Percentiles rank a stretch among this genome's conserved stretches.
phyloP scores from a whole-genome alignment of 345 rosid genomes.

The Heritiera fomes region DNA sequence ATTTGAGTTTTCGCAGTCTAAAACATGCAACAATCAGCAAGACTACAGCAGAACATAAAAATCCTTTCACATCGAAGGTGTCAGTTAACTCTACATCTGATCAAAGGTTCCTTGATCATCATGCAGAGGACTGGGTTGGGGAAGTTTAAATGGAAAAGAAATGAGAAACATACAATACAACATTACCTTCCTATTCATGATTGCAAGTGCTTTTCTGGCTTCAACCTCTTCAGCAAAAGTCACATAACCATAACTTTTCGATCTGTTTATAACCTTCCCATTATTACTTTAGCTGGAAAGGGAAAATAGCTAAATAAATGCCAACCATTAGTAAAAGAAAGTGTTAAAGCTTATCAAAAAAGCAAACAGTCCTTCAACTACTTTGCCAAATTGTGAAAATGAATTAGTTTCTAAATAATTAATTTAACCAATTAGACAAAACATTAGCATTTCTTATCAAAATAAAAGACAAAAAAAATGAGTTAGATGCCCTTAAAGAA shows the following conservation, averaged over 20 bases:
- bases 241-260: slow-evolving; percentile 52
- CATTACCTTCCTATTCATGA: slow-evolving; percentile 61
- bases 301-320: background rate
- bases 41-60: background rate
- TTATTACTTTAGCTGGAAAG: slow-evolving; percentile 43
- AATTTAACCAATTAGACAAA: too few relatives aligned
- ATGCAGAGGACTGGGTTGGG: background rate
- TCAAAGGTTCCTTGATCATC: background rate
- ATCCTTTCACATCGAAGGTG: background rate
- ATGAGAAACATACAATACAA: background rate
- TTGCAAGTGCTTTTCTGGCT: slow-evolving; percentile 50
- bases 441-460: too few relatives aligned
- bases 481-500: too few relatives aligned
- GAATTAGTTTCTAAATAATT: slow-evolving; percentile 24
- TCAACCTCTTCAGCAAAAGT: slow-evolving; percentile 39
- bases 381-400: slow-evolving; percentile 61
- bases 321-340: background rate
- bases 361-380: slow-evolving; percentile 43
- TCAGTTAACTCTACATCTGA: background rate
- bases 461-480: too few relatives aligned
- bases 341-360: background rate
- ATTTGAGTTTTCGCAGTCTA: background rate
- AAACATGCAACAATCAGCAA: too few relatives aligned
- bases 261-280: slow-evolving; percentile 42
- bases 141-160: background rate